Conservation (phyloP, 2,329 filamentous ascomycete species). For the Ceratocystis huliohia region DNA sequence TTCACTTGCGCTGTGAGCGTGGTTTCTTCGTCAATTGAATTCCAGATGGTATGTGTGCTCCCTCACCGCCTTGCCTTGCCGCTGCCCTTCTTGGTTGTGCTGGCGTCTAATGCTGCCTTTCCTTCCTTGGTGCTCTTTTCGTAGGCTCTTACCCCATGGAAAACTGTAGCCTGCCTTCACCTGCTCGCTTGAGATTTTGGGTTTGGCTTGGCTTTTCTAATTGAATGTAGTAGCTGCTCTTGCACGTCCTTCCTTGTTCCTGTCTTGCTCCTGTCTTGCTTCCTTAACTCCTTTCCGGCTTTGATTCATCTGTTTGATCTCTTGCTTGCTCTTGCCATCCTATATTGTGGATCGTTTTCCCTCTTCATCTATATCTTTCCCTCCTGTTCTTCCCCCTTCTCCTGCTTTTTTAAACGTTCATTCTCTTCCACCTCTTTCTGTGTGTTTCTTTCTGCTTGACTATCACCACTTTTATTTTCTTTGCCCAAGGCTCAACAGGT, state of each 20-base stretch:
- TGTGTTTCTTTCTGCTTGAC: background rate
- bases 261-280: background rate
- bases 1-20: no score
- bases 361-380: background rate
- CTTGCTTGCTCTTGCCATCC: background rate
- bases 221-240: background rate
- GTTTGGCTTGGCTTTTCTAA: background rate
- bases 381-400: background rate
- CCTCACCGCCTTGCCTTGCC: background rate
- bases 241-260: slow-evolving; percentile 1
- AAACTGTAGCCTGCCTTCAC: slow-evolving; percentile 7
- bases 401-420: background rate
- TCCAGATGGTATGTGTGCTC: background rate
- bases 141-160: background rate
- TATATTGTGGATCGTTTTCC: background rate
- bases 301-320: background rate
- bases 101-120: background rate
- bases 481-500: background rate
- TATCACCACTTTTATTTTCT: background rate
- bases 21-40: no score
- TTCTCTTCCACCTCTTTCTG: background rate
- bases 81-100: background rate
- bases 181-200: background rate
- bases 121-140: background rate
- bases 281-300: background rate